Base-by-base conservation (phyloP, 805 yeast species). In the Saccharomyces paradoxus region DNA sequence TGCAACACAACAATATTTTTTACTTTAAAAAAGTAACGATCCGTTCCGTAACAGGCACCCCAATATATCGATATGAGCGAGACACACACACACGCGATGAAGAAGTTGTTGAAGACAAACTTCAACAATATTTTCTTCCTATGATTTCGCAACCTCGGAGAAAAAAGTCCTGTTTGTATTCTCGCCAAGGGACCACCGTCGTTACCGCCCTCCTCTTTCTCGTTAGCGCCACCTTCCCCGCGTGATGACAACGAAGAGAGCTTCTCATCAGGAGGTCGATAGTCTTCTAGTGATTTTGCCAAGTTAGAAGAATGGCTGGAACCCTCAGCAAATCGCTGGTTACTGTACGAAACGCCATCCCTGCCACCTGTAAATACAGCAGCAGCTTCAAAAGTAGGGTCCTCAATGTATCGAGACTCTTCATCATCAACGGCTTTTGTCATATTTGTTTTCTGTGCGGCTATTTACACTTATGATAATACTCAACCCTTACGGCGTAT, bases 31-130 rank as follows among this genome's bases (percentile, higher is more conserved):
- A 56, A 53, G 46, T 69, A 56, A 9, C 60, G 60, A 1, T 52
- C 24, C 51, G 72, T 62, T 48, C 65, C 54, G 53, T 72, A 72
- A 2, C 66, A 55, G 4, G 75, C 68, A 17, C 77, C 77, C 74
- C 75, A 71, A 53, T 71, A 73, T 1, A 72, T 61, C 7, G 68
- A 60, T 21, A 72, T 53, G 13, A 66, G 61, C 1, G 61, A 44
- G 21, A 62, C 52, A 24, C 67, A 58, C 12, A 68, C 60, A 17
- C 63, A 22, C 1, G 63, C 59, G 10, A 71, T 50, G 9, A 63
- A 37, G 2, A 64, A 10, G 50, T 62, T 57, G 13, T 56, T 59
- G 24, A 50, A 13, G 29, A 55, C 28, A 52, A 60, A 63, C 50
- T 49, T 53, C 27, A 14, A 22, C 4, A 55, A 31, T 1, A 58